Evolutionary conservation across 2,329 filamentous ascomycete species (phyloP).

Genomic region (Myriosclerotinia scirpicola): DNA sequence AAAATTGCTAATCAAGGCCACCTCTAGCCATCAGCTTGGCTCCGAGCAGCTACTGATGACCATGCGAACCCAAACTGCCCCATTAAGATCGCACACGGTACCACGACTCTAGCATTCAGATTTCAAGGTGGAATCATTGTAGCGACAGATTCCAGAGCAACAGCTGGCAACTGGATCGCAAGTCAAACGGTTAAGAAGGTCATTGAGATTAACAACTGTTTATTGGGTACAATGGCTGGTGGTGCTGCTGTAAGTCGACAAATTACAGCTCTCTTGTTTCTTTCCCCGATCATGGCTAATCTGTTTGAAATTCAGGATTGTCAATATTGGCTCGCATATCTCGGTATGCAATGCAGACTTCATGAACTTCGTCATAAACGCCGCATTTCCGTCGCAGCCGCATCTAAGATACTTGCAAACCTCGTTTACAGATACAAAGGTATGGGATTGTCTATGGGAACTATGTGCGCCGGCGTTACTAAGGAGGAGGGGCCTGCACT

Average conservation of each 20-base stretch:
- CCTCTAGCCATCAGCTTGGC: slow-evolving; percentile 80
- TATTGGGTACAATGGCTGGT: slow-evolving; percentile 97
- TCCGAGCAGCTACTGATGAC: slow-evolving; percentile 96
- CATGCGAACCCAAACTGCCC: slow-evolving; percentile 94
- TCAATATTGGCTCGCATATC: slow-evolving; percentile 99
- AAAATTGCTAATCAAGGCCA: slow-evolving; percentile 53
- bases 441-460: slow-evolving; percentile 98
- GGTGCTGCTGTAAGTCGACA: slow-evolving; percentile 73
- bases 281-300: slow-evolving; percentile 5
- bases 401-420: slow-evolving; percentile 98
- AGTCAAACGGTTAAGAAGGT: slow-evolving; percentile 99
- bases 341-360: slow-evolving; percentile 98
- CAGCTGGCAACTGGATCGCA: slow-evolving; percentile 98
- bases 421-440: slow-evolving; percentile 98
- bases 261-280: neutral
- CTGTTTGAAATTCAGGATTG: slow-evolving; percentile 64
- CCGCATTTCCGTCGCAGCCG: slow-evolving; percentile 94
- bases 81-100: slow-evolving; percentile 99
- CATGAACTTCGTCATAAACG: slow-evolving; percentile 99
- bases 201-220: slow-evolving; percentile 93
- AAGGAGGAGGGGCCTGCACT: slow-evolving; percentile 93
- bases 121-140: slow-evolving; percentile 99
- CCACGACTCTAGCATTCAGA: slow-evolving; percentile 94
- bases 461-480: slow-evolving; percentile 97
- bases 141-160: slow-evolving; percentile 94